Base-by-base conservation (phyloP, 495 filamentous ascomycete genomes). In the Aspergillus avenaceus region DNA sequence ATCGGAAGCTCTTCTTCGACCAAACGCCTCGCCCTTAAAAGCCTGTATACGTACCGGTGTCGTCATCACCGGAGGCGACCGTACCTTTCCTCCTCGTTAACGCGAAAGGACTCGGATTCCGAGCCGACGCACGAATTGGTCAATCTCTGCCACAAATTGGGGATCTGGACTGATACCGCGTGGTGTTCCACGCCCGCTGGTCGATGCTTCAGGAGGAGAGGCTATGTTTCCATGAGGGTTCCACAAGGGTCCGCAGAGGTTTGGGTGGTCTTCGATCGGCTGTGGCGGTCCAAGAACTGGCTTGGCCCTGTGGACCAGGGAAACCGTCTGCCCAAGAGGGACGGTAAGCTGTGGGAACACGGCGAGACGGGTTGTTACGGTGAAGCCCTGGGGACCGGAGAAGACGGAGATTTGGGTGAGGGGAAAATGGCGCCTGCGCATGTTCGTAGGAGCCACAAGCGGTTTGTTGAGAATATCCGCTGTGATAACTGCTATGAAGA, bases 91-190 rank as follows among this genome's bases (percentile, higher is more conserved):
- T 68, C 75, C 12, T 82, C 79, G 5, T 62, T 83, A 11, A 53
- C 70, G 28, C 73, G 81, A 45, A 70, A 76, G 58, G 81, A 84
- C 56, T 82, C 80, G 13, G 80, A 84, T 48, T 79, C 80, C 5
- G 79, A 82, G 44, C 80, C 80, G 1, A 83, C 81, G 0, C 81
- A 84, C 57, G 78, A 84, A 47, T 66, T 83, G 12, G 80, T 84
- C n/a, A 78, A 74, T 48, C 71, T 84, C 41, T 83, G 81, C 41
- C 77, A 83, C 49, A 72, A 80, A 29, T 55, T 84, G 23, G 76
- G 74, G 2, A 82, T 84, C 38, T 84, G 79, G 79, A 84, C 80
- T 1, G 81, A 84, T 61, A 82, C 81, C 5, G 78, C 79, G 23
- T 83, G 81, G 81, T 84, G 81, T 55, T 78, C 80, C 8, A 83